A percentile compares a stretch with the other conserved stretches of the same genome.
Evolutionary conservation across 192 early-diverging fungal genomes (phyloP).

Genomic region (Rhizoclosmatium sp.): DNA sequence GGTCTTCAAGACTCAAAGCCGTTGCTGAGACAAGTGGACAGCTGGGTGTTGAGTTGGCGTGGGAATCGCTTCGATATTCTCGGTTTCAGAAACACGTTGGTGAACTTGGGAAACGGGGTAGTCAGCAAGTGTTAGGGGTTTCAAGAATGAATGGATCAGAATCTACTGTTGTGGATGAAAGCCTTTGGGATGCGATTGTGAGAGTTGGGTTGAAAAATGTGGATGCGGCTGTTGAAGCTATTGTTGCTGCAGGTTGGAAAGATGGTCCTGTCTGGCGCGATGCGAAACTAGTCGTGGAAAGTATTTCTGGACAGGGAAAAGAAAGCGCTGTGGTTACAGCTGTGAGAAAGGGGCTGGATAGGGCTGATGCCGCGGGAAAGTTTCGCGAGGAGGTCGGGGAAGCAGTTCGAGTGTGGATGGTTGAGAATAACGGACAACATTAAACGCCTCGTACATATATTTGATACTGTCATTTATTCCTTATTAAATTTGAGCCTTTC

Average conservation of each 20-base stretch:
- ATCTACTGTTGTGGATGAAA: background rate
- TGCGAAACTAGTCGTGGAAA: background rate
- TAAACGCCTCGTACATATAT: background rate
- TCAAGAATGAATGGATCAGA: background rate
- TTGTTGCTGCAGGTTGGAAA: constrained; percentile 5
- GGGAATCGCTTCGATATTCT: background rate
- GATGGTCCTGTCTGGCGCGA: constrained; percentile 3
- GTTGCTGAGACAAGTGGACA: background rate
- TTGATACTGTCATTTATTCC: background rate
- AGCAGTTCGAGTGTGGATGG: background rate
- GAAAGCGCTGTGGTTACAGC: constrained; percentile 7
- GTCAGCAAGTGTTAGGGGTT: background rate
- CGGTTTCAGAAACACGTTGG: background rate
- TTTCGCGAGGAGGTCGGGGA: constrained; percentile 5
- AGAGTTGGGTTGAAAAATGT: background rate
- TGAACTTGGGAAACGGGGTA: background rate
- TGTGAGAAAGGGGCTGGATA: background rate
- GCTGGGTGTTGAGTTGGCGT: background rate
- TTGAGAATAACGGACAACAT: background rate
- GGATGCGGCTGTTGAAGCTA: background rate
- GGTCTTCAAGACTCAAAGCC: background rate
- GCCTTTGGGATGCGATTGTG: background rate
- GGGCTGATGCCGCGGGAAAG: background rate
- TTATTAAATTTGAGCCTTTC: background rate
- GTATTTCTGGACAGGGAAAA: background rate